Evolutionary conservation across 1,139 yeast species (phyloP), one percentile per base, ranked within the genome.

Genomic region (Saccharomyces hybrid): DNA sequence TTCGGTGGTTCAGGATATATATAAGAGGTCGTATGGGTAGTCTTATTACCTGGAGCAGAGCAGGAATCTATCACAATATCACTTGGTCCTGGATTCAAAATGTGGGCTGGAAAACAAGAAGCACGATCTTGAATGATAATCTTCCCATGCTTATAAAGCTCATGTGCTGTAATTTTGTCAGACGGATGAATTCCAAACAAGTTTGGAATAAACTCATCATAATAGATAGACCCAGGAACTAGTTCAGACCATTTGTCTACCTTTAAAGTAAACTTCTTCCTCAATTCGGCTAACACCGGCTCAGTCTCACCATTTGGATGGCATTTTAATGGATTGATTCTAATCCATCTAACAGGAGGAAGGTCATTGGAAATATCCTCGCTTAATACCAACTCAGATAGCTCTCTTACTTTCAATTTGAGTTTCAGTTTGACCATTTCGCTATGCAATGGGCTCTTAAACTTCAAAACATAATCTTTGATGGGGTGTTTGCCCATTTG

Each of bases 11-110:
- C 54, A 5, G 55, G 54, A 57, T 69, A 67, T 59, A 76, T 69
- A 67, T 81, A 73, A 1, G 95, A 80, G 0, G 98, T 97, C 30
- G 86, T 75, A 71, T 91, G 98, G 0, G 98, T 88, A 0, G 99
- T 93, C 69, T 93, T 95, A 71, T 93, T 93, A 5, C 99, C 99
- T 1, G 99, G 99, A 0, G 99, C 99, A 2, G 99, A 90, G 72
- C 98, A 91, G 0, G 97, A 88, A 72, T 93, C 99, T 48, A 93
- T 87, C 6, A 90, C 81, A 50, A 77, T 72, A 55, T 78, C 81
- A 4, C 78, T 78, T 13, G 79, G 75, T 0, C 66, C 58, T 0
- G 90, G 86, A 58, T 80, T 76, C 52, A 93, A 72, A 27, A 95
- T 90, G 56, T 83, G 84, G 0, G 96, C 97, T 0, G 99, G 99